phyloP scores from a whole-genome alignment of 495 filamentous ascomycete genomes.

The Penicillium fimorum region DNA sequence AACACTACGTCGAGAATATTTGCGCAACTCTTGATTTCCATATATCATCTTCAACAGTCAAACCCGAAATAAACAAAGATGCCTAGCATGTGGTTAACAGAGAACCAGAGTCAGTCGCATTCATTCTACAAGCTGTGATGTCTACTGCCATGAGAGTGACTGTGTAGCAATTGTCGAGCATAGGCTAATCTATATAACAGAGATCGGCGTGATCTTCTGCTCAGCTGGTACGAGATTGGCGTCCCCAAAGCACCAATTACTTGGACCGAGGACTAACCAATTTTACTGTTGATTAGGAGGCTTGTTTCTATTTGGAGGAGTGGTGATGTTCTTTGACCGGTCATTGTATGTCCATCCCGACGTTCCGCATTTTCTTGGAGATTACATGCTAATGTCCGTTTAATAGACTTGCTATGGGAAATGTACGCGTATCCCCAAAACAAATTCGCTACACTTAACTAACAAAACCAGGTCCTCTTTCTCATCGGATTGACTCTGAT shows the following conservation, averaged over 20 bases:
- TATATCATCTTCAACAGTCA: background rate
- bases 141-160: background rate
- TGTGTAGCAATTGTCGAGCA: background rate
- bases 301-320: constrained; percentile 89
- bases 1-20: background rate
- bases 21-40: background rate
- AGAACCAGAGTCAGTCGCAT: constrained; percentile 79
- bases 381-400: constrained; percentile 14
- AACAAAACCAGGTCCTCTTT: constrained; percentile 76
- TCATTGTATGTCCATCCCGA: constrained; percentile 63
- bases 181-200: constrained; percentile 42
- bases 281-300: constrained; percentile 55
- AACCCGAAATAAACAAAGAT: constrained; percentile 29
- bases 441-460: constrained; percentile 15
- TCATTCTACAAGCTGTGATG: background rate
- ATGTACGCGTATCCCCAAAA: constrained; percentile 48
- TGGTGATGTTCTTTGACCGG: constrained; percentile 95
- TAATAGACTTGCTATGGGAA: constrained; percentile 80
- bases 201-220: constrained; percentile 95
- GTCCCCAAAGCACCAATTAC: background rate
- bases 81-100: constrained; percentile 91
- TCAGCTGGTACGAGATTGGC: constrained; percentile 73
- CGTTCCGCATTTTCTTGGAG: background rate
- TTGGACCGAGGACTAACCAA: background rate
- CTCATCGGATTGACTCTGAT: constrained; percentile 92